Evolutionary conservation across 805 yeast species (phyloP), one percentile per base, ranked within the genome.

Genomic region (Tetrapisispora taiwanensis): DNA sequence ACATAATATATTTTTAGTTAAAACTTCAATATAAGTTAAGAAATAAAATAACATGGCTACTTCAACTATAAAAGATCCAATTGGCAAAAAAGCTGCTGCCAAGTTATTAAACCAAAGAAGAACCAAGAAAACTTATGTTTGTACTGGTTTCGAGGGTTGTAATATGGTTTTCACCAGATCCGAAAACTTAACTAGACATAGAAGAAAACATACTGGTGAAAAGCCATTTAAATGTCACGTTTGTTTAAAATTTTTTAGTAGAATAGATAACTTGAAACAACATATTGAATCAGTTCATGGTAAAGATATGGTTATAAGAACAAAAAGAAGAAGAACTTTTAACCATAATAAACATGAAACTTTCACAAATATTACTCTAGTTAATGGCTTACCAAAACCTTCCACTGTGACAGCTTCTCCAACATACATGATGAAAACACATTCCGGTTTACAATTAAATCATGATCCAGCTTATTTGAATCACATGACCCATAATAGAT

Each of bases 201-300:
- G 86, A 45, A 69, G 95, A 47, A 88, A 88, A 54, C 97, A 88
- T 61, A 89, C 96, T 1, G 96, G 96, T 33, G 97, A 88, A 62
- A 70, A 95, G 45, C 97, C 97, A 3, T 88, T 86, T 60, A 76
- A 82, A 41, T 88, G 97, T 62, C 82, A 80, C 36, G 84, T 81
- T 61, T 84, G 95, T 60, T 70, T 78, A 33, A 78, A 88, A 56
- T 74, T 78, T 56, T 88, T 88, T 58, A 79, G 88, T 15, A 72
- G 97, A 39, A 67, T 89, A 47, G 97, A 89, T 63, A 89, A 89
- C 60, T 71, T 89, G 49, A 73, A 95, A 47, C 97, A 89, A 66
- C 96, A 89, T 65, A 81, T 82, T 47, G 95, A 87, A 58, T 84
- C 96, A 0, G 88, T 82, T 12, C 88, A 82, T 52, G 78, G 80